These are phyloP conservation scores for Veloporphyrellus conicus DNA, from an alignment of 1,284 basidiomycete genomes.

Conservation along the genomic window DNA sequence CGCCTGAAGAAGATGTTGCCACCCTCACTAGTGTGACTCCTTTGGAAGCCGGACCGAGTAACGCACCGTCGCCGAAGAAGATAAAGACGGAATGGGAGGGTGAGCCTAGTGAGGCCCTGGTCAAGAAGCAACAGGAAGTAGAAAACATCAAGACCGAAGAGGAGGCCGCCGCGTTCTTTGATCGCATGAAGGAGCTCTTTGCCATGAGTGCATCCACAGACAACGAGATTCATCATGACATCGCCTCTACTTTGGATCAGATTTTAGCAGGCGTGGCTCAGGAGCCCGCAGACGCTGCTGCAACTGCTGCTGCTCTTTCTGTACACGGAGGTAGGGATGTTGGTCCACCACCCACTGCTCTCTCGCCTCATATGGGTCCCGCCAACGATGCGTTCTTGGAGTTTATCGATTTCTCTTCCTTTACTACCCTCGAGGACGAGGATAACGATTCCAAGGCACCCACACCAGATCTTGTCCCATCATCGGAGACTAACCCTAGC, in stretches of 20 bases:
- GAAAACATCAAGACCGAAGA: constrained; percentile 63
- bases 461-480: constrained; percentile 65
- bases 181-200: constrained; percentile 59
- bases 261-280: constrained; percentile 54
- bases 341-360: constrained; percentile 34
- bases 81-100: constrained; percentile 66
- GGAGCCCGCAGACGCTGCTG: constrained; percentile 35
- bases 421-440: constrained; percentile 53
- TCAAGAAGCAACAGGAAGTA: constrained; percentile 51
- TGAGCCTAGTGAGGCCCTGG: constrained; percentile 47
- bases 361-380: constrained; percentile 37
- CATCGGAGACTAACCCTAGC: constrained; percentile 70
- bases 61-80: constrained; percentile 67
- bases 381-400: constrained; percentile 35
- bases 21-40: constrained; percentile 25
- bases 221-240: constrained; percentile 45
- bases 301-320: constrained; percentile 35
- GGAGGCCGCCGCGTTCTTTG: constrained; percentile 58
- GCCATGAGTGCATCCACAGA: constrained; percentile 46
- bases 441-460: constrained; percentile 58
- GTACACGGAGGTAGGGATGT: constrained; percentile 25
- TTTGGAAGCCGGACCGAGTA: constrained; percentile 40
- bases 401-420: constrained; percentile 66
- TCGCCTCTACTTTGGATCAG: constrained; percentile 57
- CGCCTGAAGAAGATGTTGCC: constrained; percentile 53